These are phyloP conservation scores for Fusarium udum DNA, from an alignment of 2,329 filamentous ascomycete genomes.

Conservation along the genomic window DNA sequence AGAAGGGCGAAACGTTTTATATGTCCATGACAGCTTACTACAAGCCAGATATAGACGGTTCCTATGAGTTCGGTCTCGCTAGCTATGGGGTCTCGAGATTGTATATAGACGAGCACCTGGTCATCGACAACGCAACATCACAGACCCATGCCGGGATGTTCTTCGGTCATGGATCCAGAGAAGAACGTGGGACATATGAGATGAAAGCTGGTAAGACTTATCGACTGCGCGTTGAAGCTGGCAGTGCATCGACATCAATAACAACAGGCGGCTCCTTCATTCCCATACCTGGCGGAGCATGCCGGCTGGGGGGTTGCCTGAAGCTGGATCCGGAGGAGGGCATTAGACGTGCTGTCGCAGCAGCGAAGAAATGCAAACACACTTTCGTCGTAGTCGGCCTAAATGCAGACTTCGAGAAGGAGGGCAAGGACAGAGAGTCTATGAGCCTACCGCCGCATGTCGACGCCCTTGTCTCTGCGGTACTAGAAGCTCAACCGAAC, in stretches of 20 bases:
- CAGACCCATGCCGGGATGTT: conserved; percentile 49
- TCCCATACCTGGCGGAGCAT: conserved; percentile 27
- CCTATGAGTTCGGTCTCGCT: conserved; percentile 47
- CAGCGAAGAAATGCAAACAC: conserved; percentile 13
- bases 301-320: conserved; percentile 24
- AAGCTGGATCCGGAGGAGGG: conserved; percentile 11
- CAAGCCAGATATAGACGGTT: conserved; percentile 20
- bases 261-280: conserved; percentile 7
- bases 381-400: conserved; percentile 15
- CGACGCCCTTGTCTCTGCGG: conserved; percentile 17
- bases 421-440: conserved; percentile 17
- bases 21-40: conserved; percentile 36
- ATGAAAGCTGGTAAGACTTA: conserved; percentile 12
- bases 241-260: conserved; percentile 19
- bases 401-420: conserved; percentile 26
- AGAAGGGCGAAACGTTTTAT: conserved; percentile 28
- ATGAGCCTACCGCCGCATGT: conserved; percentile 19
- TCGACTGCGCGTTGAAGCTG: conserved; percentile 18
- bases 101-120: conserved; percentile 46
- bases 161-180: conserved; percentile 47
- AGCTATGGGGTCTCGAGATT: conserved; percentile 46
- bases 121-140: conserved; percentile 46
- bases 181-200: conserved; percentile 37
- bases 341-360: neutral
- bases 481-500: conserved; percentile 9